Evolutionary conservation across 1,284 basidiomycete species (phyloP), one percentile per base, ranked within the genome.

Genomic region (Marasmius tenuissimus): DNA sequence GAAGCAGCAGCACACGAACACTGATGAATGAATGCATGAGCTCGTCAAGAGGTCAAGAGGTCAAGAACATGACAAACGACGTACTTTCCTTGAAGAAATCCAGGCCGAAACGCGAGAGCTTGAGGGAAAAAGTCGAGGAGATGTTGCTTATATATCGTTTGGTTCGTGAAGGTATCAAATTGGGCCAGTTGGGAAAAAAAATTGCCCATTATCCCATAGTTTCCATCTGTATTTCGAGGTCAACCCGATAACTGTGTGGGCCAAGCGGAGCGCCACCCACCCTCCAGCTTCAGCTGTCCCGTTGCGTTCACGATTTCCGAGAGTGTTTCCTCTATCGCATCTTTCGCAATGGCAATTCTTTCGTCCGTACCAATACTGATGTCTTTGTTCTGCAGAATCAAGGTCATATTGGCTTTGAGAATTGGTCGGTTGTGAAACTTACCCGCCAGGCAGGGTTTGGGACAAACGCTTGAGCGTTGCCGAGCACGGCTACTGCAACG

Each of bases 151-250:
- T 55, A 60, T 47, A 18, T 60, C 4, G 52, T 60, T 14, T 56
- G 40, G 16, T 60, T 60, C 1, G 39, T 37, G 14, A 49, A 10
- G 0, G 37, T 11, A 37, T 60, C 59, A n/a, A 60, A 49, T 37
- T 60, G 52, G 33, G 59, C 59, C 52, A 60, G 33, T 42, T 60
- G 52, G 16, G 22, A 12, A 39, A 48, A 60, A 11, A 60, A 47
- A 18, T 4, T 38, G 4, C 37, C 59, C n/a, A 47, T 20, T 33
- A 40, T 34, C 16, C 52, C 59, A 48, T 35, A 55, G 49, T 14
- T 33, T 55, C 22, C 12, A 33, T 27, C 47, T 48, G n/a, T 16
- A 16, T 11, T 1, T 27, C 27, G 2, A 27, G n/a, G 27, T 27
- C 27, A 27, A 27, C 27, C 27, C 4, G 27, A 27, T 4, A 14